These are phyloP conservation scores for Vicia sativa DNA, from an alignment of 306 rosid genomes.

Conservation along the genomic window DNA sequence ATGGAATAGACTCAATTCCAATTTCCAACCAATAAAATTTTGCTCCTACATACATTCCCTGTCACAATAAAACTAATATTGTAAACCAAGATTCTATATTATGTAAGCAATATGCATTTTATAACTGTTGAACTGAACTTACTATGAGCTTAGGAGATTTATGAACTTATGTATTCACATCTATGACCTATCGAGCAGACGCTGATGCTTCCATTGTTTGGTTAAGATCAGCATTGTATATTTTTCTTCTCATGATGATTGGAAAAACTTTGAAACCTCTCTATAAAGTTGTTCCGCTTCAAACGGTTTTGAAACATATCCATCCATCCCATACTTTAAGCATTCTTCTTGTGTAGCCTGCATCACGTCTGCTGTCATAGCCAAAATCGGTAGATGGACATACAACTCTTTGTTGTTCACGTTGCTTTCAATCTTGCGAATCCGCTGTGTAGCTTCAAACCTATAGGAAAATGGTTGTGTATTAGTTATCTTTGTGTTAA, in stretches of 20 bases:
- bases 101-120: background rate
- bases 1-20: conserved; percentile 37
- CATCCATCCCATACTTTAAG: conserved; percentile 77
- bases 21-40: conserved; percentile 48
- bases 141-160: conserved; percentile 50
- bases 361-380: conserved; percentile 98
- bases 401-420: conserved; percentile 51
- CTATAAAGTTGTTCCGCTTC: conserved; percentile 95
- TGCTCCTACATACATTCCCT: conserved; percentile 55
- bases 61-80: conserved; percentile 42
- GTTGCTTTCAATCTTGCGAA: conserved; percentile 59
- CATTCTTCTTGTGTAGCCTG: conserved; percentile 93
- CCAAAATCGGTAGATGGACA: conserved; percentile 72
- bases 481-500: background rate
- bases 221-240: conserved; percentile 38
- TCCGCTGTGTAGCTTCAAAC: conserved; percentile 74
- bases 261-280: conserved; percentile 81
- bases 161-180: conserved; percentile 43
- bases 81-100: conserved; percentile 35
- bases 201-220: conserved; percentile 36
- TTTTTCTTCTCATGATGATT: conserved; percentile 43
- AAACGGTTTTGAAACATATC: conserved; percentile 95
- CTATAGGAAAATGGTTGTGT: conserved; percentile 42
- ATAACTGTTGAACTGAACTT: conserved; percentile 45
- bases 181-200: conserved; percentile 40